These are phyloP conservation scores for Aureobasidium sp. DNA, from an alignment of 2,329 filamentous ascomycete species.

Conservation along the genomic window DNA sequence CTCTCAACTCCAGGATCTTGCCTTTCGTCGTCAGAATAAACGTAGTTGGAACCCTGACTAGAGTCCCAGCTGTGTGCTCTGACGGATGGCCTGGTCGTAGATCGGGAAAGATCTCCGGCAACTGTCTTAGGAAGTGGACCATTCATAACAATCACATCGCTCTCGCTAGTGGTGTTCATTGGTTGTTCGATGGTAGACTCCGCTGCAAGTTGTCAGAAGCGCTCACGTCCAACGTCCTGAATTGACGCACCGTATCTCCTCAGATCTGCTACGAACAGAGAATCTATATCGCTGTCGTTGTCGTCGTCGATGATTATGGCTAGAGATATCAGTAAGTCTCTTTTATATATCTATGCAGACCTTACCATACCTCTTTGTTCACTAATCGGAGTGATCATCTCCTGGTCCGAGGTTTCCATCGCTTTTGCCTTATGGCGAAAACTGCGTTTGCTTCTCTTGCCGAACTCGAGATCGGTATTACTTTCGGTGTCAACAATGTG, in stretches of 20 bases:
- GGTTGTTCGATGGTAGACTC: background rate
- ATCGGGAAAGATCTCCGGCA: no score
- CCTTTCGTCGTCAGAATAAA: background rate
- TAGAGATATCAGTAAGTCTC: background rate
- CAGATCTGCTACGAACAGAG: background rate
- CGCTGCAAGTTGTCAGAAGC: background rate
- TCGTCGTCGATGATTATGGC: conserved; percentile 1
- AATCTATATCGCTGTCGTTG: background rate
- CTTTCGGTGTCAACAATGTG: background rate
- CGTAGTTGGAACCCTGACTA: background rate
- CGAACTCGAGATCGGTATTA: background rate
- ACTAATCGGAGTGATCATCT: background rate
- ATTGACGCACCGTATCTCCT: background rate
- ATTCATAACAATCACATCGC: no score
- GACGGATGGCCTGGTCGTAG: no score
- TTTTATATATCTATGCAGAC: no score
- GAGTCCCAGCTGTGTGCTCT: background rate
- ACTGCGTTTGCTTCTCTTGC: background rate
- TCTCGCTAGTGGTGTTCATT: background rate
- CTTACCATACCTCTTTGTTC: background rate
- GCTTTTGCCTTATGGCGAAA: no score
- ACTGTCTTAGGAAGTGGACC: no score
- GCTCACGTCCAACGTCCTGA: no score
- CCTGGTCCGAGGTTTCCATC: background rate
- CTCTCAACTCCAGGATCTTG: no score